A percentile compares a stretch with the other conserved stretches of the same genome.
Evolutionary conservation across 164 flowering plant species (phyloP).

Genomic region (Santalum album): DNA sequence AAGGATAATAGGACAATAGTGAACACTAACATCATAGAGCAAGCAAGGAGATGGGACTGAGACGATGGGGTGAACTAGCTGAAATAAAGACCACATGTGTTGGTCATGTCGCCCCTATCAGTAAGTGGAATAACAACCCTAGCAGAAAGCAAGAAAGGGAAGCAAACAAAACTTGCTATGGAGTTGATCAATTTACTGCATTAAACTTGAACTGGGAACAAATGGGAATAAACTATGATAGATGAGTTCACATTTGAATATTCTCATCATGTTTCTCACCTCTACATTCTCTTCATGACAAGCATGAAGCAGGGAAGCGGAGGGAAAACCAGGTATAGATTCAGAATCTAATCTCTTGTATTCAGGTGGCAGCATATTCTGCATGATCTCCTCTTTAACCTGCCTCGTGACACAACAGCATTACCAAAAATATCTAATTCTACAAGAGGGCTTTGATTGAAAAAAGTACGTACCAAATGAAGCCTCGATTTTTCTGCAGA

Average conservation of each 20-base stretch:
- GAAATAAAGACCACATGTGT: no score
- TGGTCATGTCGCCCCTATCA: no score
- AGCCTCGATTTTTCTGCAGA: constrained; percentile 11
- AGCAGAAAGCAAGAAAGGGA: no score
- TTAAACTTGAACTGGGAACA: background rate
- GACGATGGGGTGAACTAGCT: no score
- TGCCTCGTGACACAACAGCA: constrained; percentile 6
- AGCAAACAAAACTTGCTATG: no score
- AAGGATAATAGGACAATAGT: no score
- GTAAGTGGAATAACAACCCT: no score
- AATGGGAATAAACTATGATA: no score
- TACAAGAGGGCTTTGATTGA: background rate
- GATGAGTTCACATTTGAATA: no score
- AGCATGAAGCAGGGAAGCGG: background rate
- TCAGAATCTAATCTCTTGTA: constrained; percentile 9
- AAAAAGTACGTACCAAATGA: constrained; percentile 20
- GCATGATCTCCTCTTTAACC: constrained; percentile 22
- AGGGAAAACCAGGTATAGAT: constrained; percentile 4
- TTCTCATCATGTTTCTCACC: constrained; percentile 13
- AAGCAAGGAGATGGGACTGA: no score
- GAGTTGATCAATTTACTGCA: no score
- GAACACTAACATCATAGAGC: no score
- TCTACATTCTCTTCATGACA: constrained; percentile 13
- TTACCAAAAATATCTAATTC: background rate
- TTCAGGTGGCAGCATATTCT: constrained; percentile 11